phyloP scores from a whole-genome alignment of 1,284 basidiomycete species.

The Exobasidium rhododendri region DNA sequence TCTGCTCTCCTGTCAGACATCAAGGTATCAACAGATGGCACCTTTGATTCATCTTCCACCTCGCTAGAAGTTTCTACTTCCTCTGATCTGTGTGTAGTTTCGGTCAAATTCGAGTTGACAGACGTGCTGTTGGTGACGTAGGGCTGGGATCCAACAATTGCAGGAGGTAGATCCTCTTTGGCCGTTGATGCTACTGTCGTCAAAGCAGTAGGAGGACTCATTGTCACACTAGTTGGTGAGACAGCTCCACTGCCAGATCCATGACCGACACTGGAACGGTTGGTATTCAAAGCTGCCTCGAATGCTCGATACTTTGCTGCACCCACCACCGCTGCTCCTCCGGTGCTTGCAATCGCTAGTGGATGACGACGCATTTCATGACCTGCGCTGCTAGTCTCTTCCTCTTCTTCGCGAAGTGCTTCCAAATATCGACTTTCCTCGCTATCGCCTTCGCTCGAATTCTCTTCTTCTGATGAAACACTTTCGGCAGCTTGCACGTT shows the following conservation, averaged over 20 bases:
- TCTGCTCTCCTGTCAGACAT: not conserved
- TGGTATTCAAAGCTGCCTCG: constrained; percentile 7
- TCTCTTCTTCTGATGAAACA: constrained; percentile 14
- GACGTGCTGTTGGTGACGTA: not conserved
- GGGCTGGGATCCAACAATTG: not conserved
- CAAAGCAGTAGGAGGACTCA: not conserved
- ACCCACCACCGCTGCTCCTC: not conserved
- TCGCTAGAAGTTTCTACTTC: no score
- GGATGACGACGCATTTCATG: constrained; percentile 33
- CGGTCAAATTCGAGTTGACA: not conserved
- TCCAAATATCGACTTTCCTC: constrained; percentile 34
- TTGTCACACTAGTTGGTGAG: not conserved
- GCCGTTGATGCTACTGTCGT: not conserved
- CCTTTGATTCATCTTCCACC: not conserved
- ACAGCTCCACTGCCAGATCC: not conserved
- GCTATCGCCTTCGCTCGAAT: constrained; percentile 21
- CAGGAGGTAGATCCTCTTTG: no score
- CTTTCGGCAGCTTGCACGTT: not conserved
- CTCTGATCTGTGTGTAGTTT: not conserved
- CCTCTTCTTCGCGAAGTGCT: constrained; percentile 40
- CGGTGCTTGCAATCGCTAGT: not conserved
- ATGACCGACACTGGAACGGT: not conserved
- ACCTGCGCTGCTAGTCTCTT: constrained; percentile 32
- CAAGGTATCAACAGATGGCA: not conserved
- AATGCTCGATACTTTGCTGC: constrained; percentile 12